Percentiles rank a stretch among this genome's conserved stretches.
Conservation (phyloP, 1,284 basidiomycete species). For the Moniliophthora roreri region DNA sequence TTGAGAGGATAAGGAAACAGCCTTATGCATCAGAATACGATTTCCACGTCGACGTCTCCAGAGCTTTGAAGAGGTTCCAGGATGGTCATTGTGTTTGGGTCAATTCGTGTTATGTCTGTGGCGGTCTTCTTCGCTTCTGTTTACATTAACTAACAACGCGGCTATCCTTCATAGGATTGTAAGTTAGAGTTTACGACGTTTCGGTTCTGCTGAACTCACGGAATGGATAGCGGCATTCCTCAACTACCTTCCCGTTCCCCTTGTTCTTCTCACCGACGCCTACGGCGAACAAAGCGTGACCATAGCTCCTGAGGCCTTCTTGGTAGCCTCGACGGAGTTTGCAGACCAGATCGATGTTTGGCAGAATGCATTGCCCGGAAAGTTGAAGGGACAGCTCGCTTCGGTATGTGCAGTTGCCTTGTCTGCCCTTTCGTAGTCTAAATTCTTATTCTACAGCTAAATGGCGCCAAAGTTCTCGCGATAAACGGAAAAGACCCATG, state of each 20-base stretch:
- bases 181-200: not conserved
- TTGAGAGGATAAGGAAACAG: not conserved
- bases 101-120: slow-evolving; percentile 9
- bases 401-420: slow-evolving; percentile 33
- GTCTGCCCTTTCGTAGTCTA: not conserved
- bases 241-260: slow-evolving; percentile 8
- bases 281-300: slow-evolving; percentile 1
- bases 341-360: slow-evolving; percentile 51
- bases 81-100: slow-evolving; percentile 11
- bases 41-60: slow-evolving; percentile 9
- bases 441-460: slow-evolving; percentile 36
- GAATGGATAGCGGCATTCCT: slow-evolving; percentile 1
- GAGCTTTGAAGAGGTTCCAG: slow-evolving; percentile 7
- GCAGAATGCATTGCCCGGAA: slow-evolving; percentile 49
- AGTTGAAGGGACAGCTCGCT: slow-evolving; percentile 45
- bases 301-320: slow-evolving; percentile 3
- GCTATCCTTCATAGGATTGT: not conserved
- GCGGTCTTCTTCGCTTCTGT: not conserved
- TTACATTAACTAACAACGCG: not conserved
- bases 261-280: slow-evolving; percentile 9
- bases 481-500: slow-evolving; percentile 56
- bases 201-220: too few species aligned
- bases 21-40: slow-evolving; percentile 9
- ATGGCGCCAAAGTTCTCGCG: slow-evolving; percentile 50
- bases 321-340: slow-evolving; percentile 28